Conservation (phyloP, 371 early-diverging fungal genomes). For the Apophysomyces ossiformis region DNA sequence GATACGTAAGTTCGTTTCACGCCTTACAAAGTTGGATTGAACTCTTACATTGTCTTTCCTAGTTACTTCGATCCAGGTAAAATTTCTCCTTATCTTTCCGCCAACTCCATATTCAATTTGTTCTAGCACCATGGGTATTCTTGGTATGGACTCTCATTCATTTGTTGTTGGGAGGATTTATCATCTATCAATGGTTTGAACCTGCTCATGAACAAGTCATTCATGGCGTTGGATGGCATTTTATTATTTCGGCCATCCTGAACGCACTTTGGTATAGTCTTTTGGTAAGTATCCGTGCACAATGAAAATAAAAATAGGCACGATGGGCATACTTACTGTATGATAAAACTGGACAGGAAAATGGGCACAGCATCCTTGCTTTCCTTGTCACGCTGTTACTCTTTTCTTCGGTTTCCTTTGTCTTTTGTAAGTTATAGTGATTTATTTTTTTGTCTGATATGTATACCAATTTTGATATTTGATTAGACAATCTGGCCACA, state of each 20-base stretch:
- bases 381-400: constrained; percentile 53
- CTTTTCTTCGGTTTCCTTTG: constrained; percentile 52
- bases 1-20: constrained; percentile 17
- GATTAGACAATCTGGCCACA: constrained; percentile 52
- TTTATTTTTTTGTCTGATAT: too few species aligned
- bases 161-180: constrained; percentile 68
- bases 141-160: constrained; percentile 71
- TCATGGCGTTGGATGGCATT: constrained; percentile 71
- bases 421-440: constrained; percentile 45
- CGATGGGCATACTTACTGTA: background rate
- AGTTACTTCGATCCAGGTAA: constrained; percentile 10
- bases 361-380: constrained; percentile 46
- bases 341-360: constrained; percentile 12
- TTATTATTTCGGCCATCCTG: constrained; percentile 63
- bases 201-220: constrained; percentile 64
- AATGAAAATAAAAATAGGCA: too few species aligned
- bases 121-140: constrained; percentile 50
- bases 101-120: background rate
- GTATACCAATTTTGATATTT: too few species aligned
- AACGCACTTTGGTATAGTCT: constrained; percentile 64
- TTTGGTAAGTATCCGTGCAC: constrained; percentile 51
- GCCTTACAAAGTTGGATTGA: background rate
- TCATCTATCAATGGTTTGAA: constrained; percentile 67
- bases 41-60: background rate
- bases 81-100: background rate